Base-by-base conservation (phyloP, 164 flowering plant species). In the Stephania japonica region DNA sequence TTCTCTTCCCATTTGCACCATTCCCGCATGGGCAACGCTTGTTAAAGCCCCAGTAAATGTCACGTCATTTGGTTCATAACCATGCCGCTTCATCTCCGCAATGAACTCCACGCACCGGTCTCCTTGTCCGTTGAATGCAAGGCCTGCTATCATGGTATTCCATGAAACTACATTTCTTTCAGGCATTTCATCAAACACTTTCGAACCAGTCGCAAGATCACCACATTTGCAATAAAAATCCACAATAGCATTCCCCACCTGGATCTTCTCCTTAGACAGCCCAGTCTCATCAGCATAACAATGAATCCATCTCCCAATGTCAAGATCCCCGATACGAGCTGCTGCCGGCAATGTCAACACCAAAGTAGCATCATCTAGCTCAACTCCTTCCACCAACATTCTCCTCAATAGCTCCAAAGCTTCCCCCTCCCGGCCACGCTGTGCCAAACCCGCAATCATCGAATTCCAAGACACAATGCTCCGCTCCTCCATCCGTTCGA, bases 381-480 rank as follows among this genome's bases (percentile, higher is more conserved):
- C 75, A 70, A 89, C 78, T 7, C 89, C 91, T 14, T 74, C 65
- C 44, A 81, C 83, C 65, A 72, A 42, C 96, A 94, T 88, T 72
- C 88, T 90, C 8, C 72, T 65, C 59, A 90, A 90, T 47, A 90
- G 78, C 25, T 73, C 79, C 53, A 90, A 73, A 78, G 97, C 98
- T 65, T 88, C 97, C 24, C 47, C n/a, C 49, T 87, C 88, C 63
- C 84, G 70, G 27, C 94, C 88, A 72, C 80, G 74, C 62, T 80
- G 78, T 0, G 83, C 89, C 64, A 92, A 76, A 47, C 88, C 77
- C 32, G 89, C 80, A 38, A 91, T 86, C 87, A 92, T 86, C 6
- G 88, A 78, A 75, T 91, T 92, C 98, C 98, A 94, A 11, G 98
- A 80, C 24, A 90, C 89, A 61, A 86, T 63, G 70, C 76, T 88